A percentile compares a stretch with the other conserved stretches of the same genome.
These are phyloP conservation scores for Magnaporthales sp. DNA, from an alignment of 2,329 filamentous ascomycete species.

Conservation along the genomic window DNA sequence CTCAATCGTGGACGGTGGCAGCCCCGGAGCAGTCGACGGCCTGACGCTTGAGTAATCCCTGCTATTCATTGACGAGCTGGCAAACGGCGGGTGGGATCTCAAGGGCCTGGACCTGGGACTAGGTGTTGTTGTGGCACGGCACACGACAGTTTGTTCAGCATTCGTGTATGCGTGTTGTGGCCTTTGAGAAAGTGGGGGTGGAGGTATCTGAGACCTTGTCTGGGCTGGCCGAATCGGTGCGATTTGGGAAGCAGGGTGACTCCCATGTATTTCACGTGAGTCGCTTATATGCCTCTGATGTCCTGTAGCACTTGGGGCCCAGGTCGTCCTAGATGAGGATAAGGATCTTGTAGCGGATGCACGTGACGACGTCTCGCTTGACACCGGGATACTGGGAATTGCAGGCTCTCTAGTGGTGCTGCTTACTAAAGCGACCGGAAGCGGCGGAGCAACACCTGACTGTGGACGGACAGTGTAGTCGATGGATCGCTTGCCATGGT, in stretches of 20 bases:
- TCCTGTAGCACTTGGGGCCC: not conserved
- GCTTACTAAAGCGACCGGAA: not conserved
- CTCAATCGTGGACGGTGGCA: not conserved
- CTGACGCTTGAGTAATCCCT: not conserved
- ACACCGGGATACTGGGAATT: too few relatives aligned
- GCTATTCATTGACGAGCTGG: not conserved
- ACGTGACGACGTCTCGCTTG: not conserved
- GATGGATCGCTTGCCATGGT: not conserved
- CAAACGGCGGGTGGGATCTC: constrained; percentile 4
- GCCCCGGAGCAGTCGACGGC: constrained; percentile 1
- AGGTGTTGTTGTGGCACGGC: not conserved
- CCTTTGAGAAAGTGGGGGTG: not conserved
- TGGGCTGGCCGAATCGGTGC: not conserved
- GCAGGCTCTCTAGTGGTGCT: not conserved
- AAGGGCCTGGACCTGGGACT: constrained; percentile 2
- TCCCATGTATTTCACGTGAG: not conserved
- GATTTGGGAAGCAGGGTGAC: not conserved
- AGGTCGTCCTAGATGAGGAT: not conserved
- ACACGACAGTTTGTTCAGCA: not conserved
- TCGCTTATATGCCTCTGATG: not conserved
- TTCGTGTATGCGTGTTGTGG: not conserved
- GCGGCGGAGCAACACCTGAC: not conserved
- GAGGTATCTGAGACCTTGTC: not conserved
- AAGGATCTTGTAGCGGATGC: not conserved
- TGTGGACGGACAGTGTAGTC: not conserved